Evolutionary conservation across 78 protist species (phyloP).

Genomic region (Chrysochromulina tobinii): DNA sequence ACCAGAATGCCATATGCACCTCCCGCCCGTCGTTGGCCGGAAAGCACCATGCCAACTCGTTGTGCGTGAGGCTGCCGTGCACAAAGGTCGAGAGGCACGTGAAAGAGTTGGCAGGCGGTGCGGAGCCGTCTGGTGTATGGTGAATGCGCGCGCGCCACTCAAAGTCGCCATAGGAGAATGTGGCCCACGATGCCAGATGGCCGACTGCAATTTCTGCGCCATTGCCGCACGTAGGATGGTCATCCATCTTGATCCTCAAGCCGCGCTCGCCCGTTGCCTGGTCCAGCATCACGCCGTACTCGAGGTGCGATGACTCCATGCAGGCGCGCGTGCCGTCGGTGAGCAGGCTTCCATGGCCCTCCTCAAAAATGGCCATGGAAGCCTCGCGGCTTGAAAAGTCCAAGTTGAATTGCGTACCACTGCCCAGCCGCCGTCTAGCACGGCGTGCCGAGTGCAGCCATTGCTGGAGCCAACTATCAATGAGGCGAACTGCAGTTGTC

Average conservation of each 20-base stretch:
- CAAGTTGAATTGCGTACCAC: neutral
- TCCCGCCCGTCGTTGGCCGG: neutral
- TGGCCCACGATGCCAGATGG: neutral
- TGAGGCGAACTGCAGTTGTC: too few species aligned
- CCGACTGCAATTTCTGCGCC: neutral
- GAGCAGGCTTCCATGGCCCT: neutral
- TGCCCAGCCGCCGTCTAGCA: too few species aligned
- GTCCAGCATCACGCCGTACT: neutral
- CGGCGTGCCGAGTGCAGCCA: too few species aligned
- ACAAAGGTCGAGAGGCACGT: neutral
- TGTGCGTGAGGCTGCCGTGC: neutral
- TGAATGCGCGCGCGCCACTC: neutral
- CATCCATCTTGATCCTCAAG: neutral
- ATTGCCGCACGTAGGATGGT: neutral
- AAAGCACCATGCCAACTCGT: slow-evolving; percentile 8
- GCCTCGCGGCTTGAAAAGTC: neutral
- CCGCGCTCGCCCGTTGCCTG: neutral
- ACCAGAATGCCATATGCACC: neutral
- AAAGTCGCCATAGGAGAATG: neutral
- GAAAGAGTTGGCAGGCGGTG: neutral
- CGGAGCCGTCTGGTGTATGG: neutral
- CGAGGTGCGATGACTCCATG: neutral
- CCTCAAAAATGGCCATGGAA: neutral
- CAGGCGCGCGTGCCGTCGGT: slow-evolving; percentile 4
- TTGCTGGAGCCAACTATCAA: too few species aligned